Percentiles rank a stretch among this genome's conserved stretches.
Evolutionary conservation across 108 stramenopile species (phyloP).

Genomic region (Pseudonitzschia pungens): DNA sequence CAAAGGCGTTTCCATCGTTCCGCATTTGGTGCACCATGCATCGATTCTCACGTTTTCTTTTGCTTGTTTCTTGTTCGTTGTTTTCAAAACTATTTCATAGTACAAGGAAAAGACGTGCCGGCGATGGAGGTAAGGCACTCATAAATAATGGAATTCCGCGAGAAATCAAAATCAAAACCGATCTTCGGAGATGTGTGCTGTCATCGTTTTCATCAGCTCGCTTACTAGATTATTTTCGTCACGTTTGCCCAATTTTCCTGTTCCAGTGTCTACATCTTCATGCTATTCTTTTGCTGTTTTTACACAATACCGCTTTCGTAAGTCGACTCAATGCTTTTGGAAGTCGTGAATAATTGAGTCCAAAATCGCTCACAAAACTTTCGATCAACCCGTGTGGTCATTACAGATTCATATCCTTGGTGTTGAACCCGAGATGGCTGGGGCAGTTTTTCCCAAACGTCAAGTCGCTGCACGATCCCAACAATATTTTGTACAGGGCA

Average conservation of each 20-base stretch:
- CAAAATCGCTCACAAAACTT: too few relatives aligned
- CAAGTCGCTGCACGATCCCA: constrained; percentile 19
- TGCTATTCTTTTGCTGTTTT: constrained; percentile 57
- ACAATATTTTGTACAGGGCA: constrained; percentile 13
- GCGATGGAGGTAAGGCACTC: constrained; percentile 28
- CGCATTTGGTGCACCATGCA: too few relatives aligned
- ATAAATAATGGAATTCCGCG: too few relatives aligned
- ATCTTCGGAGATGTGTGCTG: too few relatives aligned
- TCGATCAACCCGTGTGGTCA: not conserved
- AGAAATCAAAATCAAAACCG: too few relatives aligned
- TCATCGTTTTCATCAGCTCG: not conserved
- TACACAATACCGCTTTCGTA: constrained; percentile 77
- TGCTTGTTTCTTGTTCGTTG: not conserved
- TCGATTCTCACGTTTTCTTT: not conserved
- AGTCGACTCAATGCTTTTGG: not conserved
- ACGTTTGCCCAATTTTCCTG: not conserved
- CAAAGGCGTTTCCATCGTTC: too few relatives aligned
- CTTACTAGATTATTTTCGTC: not conserved
- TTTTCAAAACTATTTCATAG: constrained; percentile 62
- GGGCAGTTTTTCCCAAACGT: constrained; percentile 23
- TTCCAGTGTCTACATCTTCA: constrained; percentile 16
- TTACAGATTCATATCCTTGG: not conserved
- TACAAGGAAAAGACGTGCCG: constrained; percentile 65
- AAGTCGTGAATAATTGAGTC: too few relatives aligned
- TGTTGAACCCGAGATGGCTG: constrained; percentile 23